A percentile compares a stretch with the other conserved stretches of the same genome.
Evolutionary conservation across 306 rosid species (phyloP).

Genomic region (Prunus campanulata): DNA sequence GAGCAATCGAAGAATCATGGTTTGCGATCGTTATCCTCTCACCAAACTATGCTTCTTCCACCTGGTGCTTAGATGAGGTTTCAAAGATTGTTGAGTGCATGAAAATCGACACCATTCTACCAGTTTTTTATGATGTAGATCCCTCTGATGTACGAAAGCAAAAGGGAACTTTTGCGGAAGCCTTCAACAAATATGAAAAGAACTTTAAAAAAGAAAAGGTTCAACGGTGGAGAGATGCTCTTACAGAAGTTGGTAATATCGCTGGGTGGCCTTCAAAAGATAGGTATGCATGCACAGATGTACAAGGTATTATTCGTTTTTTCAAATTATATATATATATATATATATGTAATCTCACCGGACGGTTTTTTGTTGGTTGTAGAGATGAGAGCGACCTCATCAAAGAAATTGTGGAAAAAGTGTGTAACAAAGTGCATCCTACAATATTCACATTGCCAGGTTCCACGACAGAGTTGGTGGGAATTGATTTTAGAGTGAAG

Average conservation of each 20-base stretch:
- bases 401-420: no score
- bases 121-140: neutral
- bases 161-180: neutral
- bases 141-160: neutral
- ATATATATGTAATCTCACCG: no score
- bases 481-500: neutral
- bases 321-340: no score
- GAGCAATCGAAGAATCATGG: neutral
- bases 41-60: neutral
- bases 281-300: neutral
- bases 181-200: neutral
- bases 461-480: neutral
- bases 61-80: slow-evolving; percentile 1
- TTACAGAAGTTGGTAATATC: neutral
- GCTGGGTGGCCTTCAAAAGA: neutral
- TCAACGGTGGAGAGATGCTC: neutral
- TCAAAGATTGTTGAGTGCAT: neutral
- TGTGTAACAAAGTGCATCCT: no score
- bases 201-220: neutral
- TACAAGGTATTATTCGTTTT: no score
- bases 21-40: neutral
- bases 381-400: no score
- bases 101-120: neutral
- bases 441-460: no score
- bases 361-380: no score